Evolutionary conservation across 371 early-diverging fungal genomes (phyloP).

Genomic region (Apophysomyces trapeziformis): DNA sequence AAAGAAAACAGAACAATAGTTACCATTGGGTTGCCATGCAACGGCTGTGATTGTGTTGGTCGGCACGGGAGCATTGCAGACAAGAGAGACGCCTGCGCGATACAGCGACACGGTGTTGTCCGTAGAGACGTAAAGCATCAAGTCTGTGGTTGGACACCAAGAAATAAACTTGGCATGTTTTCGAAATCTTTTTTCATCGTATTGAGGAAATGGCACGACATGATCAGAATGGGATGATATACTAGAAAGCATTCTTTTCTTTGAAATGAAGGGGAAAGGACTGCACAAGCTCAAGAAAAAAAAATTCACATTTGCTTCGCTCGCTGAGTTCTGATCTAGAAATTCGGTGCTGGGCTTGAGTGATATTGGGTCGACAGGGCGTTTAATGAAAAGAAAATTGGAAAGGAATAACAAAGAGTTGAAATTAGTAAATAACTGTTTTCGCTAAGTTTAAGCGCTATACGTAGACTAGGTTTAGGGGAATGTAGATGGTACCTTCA

Average conservation of each 20-base stretch:
- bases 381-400: no score
- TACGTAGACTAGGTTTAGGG: no score
- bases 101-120: conserved; percentile 12
- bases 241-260: not conserved
- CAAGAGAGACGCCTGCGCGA: not conserved
- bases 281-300: no score
- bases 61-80: conserved; percentile 1
- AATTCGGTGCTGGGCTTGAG: no score
- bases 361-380: no score
- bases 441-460: no score
- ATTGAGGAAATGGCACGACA: not conserved
- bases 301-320: no score
- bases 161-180: conserved; percentile 9
- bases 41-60: not conserved
- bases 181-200: conserved; percentile 4
- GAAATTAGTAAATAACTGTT: no score
- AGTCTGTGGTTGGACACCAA: conserved; percentile 3
- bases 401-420: no score
- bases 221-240: not conserved
- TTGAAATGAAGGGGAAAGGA: not conserved
- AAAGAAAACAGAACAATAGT: no score
- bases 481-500: not conserved
- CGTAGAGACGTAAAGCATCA: not conserved
- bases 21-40: conserved; percentile 17
- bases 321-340: no score